phyloP scores from a whole-genome alignment of 2,329 filamentous ascomycete species.

The Didymella exigua region DNA sequence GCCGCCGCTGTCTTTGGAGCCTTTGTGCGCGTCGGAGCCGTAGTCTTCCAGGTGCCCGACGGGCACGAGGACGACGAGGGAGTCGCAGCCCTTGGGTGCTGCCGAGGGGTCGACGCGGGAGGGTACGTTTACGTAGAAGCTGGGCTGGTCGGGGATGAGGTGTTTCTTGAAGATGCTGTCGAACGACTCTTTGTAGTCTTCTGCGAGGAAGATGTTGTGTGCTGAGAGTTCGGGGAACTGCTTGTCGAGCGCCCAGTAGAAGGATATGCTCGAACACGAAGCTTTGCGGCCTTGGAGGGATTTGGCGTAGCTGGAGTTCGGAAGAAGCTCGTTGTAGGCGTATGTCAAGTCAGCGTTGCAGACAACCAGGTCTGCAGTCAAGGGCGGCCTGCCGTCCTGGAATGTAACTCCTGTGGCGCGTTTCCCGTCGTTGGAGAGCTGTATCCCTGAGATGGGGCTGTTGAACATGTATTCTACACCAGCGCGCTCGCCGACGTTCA shows the following conservation, averaged over 20 bases:
- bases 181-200: conserved; percentile 74
- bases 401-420: conserved; percentile 65
- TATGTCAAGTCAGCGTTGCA: conserved; percentile 78
- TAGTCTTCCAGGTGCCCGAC: conserved; percentile 67
- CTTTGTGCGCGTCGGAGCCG: conserved; percentile 47
- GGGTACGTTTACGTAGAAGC: conserved; percentile 79
- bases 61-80: conserved; percentile 72
- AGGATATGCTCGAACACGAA: conserved; percentile 75
- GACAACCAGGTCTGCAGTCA: conserved; percentile 69
- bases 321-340: conserved; percentile 73
- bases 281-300: conserved; percentile 58
- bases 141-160: conserved; percentile 69
- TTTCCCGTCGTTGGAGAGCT: conserved; percentile 59
- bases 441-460: conserved; percentile 62
- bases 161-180: conserved; percentile 76
- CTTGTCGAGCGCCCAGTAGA: conserved; percentile 73
- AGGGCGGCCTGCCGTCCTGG: conserved; percentile 58
- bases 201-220: conserved; percentile 79
- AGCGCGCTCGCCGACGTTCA: conserved; percentile 64
- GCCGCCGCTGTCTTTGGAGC: conserved; percentile 49
- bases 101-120: conserved; percentile 71
- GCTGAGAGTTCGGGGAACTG: conserved; percentile 67
- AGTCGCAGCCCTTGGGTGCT: conserved; percentile 68
- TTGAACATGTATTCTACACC: conserved; percentile 68
- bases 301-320: conserved; percentile 52